Percentiles rank a stretch among this genome's conserved stretches.
Conservation (phyloP, 225 moss, liverwort and hornwort species). For the Physcomitrellopsis africana region DNA sequence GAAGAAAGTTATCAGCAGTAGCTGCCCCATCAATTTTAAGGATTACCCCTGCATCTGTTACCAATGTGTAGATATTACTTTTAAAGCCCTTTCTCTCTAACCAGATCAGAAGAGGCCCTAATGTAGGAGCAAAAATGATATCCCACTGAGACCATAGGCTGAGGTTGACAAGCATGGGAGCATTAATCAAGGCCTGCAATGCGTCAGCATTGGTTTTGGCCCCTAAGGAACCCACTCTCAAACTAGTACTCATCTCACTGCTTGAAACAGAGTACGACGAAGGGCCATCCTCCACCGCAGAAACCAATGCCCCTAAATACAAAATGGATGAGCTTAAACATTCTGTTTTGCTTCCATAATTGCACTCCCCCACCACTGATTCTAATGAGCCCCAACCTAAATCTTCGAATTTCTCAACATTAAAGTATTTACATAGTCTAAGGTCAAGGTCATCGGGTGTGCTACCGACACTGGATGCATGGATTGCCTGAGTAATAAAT, state of each 20-base stretch:
- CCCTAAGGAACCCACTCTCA: constrained; percentile 74
- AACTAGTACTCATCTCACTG: constrained; percentile 16
- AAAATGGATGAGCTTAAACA: constrained; percentile 33
- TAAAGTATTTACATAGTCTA: constrained; percentile 72
- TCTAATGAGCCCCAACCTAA: constrained; percentile 60
- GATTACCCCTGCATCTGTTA: constrained; percentile 63
- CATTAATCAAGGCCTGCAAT: constrained; percentile 55
- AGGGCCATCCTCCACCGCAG: constrained; percentile 23
- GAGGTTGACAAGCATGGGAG: constrained; percentile 78
- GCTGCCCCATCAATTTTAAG: constrained; percentile 70
- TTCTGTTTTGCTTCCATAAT: constrained; percentile 19
- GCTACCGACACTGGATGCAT: constrained; percentile 37
- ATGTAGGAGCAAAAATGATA: constrained; percentile 74
- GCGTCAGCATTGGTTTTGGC: constrained; percentile 71
- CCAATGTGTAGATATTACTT: constrained; percentile 54
- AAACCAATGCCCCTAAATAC: constrained; percentile 51
- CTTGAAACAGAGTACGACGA: constrained; percentile 10
- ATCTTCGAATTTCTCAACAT: constrained; percentile 60
- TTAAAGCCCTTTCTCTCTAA: constrained; percentile 63
- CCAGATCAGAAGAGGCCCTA: constrained; percentile 82
- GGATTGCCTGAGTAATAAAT: constrained; percentile 52
- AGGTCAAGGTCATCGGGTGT: constrained; percentile 41
- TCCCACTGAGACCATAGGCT: constrained; percentile 84
- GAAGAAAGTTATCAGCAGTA: constrained; percentile 64
- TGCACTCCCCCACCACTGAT: constrained; percentile 39